phyloP scores from a whole-genome alignment of 202 grass and related monocot genomes.

The Hordeum pubiflorum region DNA sequence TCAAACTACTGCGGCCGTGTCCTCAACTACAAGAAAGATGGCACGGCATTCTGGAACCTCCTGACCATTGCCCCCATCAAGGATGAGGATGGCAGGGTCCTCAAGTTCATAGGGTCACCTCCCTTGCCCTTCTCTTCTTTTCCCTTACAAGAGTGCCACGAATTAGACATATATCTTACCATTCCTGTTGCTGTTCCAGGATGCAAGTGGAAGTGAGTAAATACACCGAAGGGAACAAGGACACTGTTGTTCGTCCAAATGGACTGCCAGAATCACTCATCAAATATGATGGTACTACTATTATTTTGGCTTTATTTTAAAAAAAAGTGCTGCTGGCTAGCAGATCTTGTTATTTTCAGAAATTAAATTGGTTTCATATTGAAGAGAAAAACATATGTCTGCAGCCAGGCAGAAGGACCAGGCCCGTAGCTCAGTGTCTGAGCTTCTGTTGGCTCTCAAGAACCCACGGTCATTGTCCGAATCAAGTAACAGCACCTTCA shows the following conservation, averaged over 20 bases:
- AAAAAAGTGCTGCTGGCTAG: background rate
- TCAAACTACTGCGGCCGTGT: conserved; percentile 81
- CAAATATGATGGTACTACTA: conserved; percentile 70
- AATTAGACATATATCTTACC: background rate
- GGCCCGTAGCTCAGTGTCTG: conserved; percentile 74
- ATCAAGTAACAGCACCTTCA: conserved; percentile 38
- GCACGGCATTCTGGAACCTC: conserved; percentile 92
- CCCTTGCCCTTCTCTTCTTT: background rate
- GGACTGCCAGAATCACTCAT: conserved; percentile 86
- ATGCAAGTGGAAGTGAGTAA: conserved; percentile 99
- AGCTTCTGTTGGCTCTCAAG: conserved; percentile 75
- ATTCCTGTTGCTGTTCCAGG: conserved; percentile 37
- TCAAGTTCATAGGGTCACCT: conserved; percentile 85
- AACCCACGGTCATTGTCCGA: conserved; percentile 56
- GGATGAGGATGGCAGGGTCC: conserved; percentile 69
- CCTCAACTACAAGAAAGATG: conserved; percentile 95
- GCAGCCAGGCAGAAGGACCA: conserved; percentile 81
- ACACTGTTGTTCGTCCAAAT: conserved; percentile 63
- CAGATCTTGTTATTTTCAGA: background rate
- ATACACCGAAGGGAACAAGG: conserved; percentile 77
- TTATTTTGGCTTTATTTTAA: background rate
- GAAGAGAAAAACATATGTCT: background rate
- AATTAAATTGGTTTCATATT: background rate
- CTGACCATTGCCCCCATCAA: conserved; percentile 85
- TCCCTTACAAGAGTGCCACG: background rate